These are phyloP conservation scores for Leptosphaerulina australis DNA, from an alignment of 2,329 filamentous ascomycete genomes.

Conservation along the genomic window DNA sequence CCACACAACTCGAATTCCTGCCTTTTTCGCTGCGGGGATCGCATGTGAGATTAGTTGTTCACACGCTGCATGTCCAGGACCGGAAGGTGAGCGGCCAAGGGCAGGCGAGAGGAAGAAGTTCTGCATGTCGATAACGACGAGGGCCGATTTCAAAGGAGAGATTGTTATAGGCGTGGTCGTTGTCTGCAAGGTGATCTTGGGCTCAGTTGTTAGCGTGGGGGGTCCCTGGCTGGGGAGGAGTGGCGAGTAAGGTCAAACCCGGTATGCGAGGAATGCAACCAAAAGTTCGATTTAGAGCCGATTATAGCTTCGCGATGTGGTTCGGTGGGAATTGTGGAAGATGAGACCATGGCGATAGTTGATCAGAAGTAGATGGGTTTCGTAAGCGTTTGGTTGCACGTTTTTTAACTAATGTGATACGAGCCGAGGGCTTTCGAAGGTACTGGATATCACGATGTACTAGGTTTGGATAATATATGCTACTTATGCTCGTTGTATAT, in stretches of 20 bases:
- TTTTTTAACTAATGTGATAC: no score
- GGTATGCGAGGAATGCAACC: slow-evolving; percentile 51
- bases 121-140: slow-evolving; percentile 54
- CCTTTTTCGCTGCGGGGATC: slow-evolving; percentile 49
- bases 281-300: slow-evolving; percentile 52
- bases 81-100: slow-evolving; percentile 26
- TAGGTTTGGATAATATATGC: background rate
- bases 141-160: slow-evolving; percentile 45
- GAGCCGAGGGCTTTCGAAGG: no score
- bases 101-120: slow-evolving; percentile 50
- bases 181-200: slow-evolving; percentile 30
- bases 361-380: no score
- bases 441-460: background rate
- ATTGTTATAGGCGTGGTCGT: slow-evolving; percentile 41
- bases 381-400: no score
- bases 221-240: slow-evolving; percentile 6
- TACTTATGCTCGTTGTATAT: background rate
- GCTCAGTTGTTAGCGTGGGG: slow-evolving; percentile 28
- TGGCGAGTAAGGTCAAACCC: slow-evolving; percentile 58
- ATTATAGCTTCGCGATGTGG: slow-evolving; percentile 47
- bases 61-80: slow-evolving; percentile 35
- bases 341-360: slow-evolving; percentile 5
- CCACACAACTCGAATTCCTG: slow-evolving; percentile 50
- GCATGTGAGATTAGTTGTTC: slow-evolving; percentile 42
- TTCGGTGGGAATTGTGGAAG: slow-evolving; percentile 5